A percentile compares a stretch with the other conserved stretches of the same genome.
Evolutionary conservation across 2,329 filamentous ascomycete genomes (phyloP).

Genomic region (Calonectria ilicicola): DNA sequence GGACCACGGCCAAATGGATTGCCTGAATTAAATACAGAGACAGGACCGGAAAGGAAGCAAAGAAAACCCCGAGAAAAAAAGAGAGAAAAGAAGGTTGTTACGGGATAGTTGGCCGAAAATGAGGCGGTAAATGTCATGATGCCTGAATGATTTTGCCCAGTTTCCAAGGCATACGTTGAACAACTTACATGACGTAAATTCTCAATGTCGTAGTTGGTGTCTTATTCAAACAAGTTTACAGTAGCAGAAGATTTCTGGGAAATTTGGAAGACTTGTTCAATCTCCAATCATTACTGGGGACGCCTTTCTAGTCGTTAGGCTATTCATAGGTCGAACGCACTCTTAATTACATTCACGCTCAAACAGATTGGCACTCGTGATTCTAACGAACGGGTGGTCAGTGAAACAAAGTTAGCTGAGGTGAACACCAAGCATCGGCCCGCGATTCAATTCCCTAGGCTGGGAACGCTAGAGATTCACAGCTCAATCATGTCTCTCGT

Average conservation of each 20-base stretch:
- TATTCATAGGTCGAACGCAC: no score
- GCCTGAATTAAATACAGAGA: not conserved
- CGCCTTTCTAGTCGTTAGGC: no score
- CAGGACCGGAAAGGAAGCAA: not conserved
- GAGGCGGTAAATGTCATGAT: not conserved
- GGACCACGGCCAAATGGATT: not conserved
- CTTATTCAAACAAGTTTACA: no score
- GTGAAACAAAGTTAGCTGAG: not conserved
- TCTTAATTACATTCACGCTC: not conserved
- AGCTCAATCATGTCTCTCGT: not conserved
- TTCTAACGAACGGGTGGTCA: not conserved
- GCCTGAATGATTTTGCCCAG: no score
- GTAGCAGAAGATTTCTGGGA: no score
- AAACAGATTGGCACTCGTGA: not conserved
- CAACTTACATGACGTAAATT: not conserved
- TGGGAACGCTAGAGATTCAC: not conserved
- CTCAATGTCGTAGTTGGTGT: no score
- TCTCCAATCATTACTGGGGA: no score
- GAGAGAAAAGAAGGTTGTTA: not conserved
- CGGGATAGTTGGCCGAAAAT: not conserved
- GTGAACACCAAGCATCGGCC: not conserved
- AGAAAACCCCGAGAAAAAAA: not conserved
- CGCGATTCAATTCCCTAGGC: not conserved
- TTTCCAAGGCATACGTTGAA: not conserved
- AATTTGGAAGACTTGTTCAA: no score